phyloP scores from a whole-genome alignment of 306 rosid genomes.

The Lotus japonicus region DNA sequence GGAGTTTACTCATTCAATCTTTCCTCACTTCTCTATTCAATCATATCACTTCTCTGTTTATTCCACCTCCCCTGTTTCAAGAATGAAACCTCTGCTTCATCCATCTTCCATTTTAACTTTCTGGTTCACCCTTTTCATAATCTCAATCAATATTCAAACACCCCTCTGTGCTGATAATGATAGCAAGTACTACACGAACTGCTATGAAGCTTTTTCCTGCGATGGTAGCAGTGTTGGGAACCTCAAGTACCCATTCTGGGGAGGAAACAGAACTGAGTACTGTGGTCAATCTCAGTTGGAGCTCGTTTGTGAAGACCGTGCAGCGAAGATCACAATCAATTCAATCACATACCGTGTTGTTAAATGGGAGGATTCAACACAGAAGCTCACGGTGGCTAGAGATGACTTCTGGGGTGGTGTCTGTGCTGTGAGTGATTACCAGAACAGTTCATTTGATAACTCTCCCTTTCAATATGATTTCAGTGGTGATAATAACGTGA shows the following conservation, averaged over 20 bases:
- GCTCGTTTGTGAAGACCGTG: neutral
- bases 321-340: neutral
- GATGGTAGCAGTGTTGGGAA: neutral
- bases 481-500: neutral
- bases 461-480: neutral
- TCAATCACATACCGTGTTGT: constrained; percentile 15
- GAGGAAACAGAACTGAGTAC: neutral
- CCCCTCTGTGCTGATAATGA: neutral
- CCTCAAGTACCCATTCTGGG: constrained; percentile 33
- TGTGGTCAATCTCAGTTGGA: constrained; percentile 10
- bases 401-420: constrained; percentile 7
- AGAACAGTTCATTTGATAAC: neutral
- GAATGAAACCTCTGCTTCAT: constrained; percentile 11
- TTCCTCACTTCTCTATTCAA: too few relatives aligned
- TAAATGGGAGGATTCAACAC: neutral
- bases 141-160: constrained; percentile 6
- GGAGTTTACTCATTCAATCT: too few relatives aligned
- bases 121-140: neutral
- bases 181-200: neutral
- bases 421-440: neutral
- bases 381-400: constrained; percentile 13
- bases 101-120: neutral
- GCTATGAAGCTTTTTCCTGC: constrained; percentile 7
- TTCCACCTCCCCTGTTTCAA: neutral
- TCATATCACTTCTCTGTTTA: neutral